phyloP scores from a whole-genome alignment of 2,329 filamentous ascomycete genomes.

The Thyridium curvatum region DNA sequence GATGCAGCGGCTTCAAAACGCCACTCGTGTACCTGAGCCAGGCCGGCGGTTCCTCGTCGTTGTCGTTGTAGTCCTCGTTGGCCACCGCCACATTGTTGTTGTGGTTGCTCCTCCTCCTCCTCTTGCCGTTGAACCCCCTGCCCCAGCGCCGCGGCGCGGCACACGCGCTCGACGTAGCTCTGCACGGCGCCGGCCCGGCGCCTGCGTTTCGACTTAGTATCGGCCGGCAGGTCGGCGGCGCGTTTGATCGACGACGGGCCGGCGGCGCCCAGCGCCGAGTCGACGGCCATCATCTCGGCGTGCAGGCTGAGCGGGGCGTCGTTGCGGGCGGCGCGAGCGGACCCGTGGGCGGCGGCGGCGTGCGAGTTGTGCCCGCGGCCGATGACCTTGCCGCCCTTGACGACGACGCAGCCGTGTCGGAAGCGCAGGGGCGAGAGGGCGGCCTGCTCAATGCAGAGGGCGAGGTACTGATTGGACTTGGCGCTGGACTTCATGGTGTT shows the following conservation, averaged over 20 bases:
- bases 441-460: conserved; percentile 45
- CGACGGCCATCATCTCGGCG: conserved; percentile 50
- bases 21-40: conserved; percentile 33
- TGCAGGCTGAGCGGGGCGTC: conserved; percentile 42
- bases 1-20: conserved; percentile 39
- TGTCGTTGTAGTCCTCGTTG: too few relatives aligned
- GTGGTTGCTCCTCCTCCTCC: neutral
- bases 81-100: too few relatives aligned
- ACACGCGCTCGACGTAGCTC: conserved; percentile 36
- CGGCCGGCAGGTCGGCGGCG: conserved; percentile 39
- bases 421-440: conserved; percentile 40
- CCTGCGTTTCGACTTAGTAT: conserved; percentile 39
- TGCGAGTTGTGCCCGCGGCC: conserved; percentile 44
- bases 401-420: conserved; percentile 38
- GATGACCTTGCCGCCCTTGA: conserved; percentile 46
- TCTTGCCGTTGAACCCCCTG: conserved; percentile 17
- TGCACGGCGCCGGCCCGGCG: conserved; percentile 32
- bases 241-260: conserved; percentile 40
- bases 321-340: too few relatives aligned
- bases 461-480: conserved; percentile 36
- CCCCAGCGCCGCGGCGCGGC: conserved; percentile 19
- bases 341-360: too few relatives aligned
- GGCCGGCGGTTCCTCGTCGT: conserved; percentile 14
- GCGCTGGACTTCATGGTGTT: conserved; percentile 1
- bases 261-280: conserved; percentile 37